Conservation (phyloP, 495 filamentous ascomycete genomes). For the Penicillium cosmopolitanum region DNA sequence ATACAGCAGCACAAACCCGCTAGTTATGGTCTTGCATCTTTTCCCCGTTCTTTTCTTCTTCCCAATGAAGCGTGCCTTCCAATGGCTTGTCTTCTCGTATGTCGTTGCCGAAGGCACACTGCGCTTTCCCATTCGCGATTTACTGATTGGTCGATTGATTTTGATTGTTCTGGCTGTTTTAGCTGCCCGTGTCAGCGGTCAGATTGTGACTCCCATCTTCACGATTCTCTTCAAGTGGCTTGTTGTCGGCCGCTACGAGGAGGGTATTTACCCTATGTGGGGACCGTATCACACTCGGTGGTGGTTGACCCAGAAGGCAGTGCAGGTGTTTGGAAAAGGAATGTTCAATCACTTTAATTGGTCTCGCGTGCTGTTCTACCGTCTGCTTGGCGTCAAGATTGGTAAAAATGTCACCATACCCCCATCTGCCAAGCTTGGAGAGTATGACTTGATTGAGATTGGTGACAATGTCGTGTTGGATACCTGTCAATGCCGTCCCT, state of each 20-base stretch:
- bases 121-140: slow-evolving; percentile 24
- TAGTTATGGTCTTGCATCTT: slow-evolving; percentile 42
- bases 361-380: slow-evolving; percentile 41
- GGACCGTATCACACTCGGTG: slow-evolving; percentile 51
- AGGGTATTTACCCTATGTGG: slow-evolving; percentile 54
- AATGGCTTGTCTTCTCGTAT: slow-evolving; percentile 45
- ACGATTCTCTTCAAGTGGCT: slow-evolving; percentile 49
- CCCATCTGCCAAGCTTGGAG: slow-evolving; percentile 38
- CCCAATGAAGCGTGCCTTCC: slow-evolving; percentile 40
- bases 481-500: slow-evolving; percentile 42
- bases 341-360: slow-evolving; percentile 36
- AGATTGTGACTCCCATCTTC: slow-evolving; percentile 33
- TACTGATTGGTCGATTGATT: slow-evolving; percentile 35
- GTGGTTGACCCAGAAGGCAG: slow-evolving; percentile 51
- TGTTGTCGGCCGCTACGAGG: slow-evolving; percentile 45
- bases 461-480: slow-evolving; percentile 43
- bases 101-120: slow-evolving; percentile 29
- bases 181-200: slow-evolving; percentile 30
- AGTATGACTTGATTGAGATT: slow-evolving; percentile 50
- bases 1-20: slow-evolving; percentile 43
- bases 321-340: slow-evolving; percentile 43
- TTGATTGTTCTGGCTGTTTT: slow-evolving; percentile 36
- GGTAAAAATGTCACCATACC: slow-evolving; percentile 41
- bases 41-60: slow-evolving; percentile 39
- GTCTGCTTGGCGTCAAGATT: slow-evolving; percentile 46